Evolutionary conservation across 2,329 filamentous ascomycete genomes (phyloP), one percentile per base, ranked within the genome.

Genomic region (Cytospora piceicola): DNA sequence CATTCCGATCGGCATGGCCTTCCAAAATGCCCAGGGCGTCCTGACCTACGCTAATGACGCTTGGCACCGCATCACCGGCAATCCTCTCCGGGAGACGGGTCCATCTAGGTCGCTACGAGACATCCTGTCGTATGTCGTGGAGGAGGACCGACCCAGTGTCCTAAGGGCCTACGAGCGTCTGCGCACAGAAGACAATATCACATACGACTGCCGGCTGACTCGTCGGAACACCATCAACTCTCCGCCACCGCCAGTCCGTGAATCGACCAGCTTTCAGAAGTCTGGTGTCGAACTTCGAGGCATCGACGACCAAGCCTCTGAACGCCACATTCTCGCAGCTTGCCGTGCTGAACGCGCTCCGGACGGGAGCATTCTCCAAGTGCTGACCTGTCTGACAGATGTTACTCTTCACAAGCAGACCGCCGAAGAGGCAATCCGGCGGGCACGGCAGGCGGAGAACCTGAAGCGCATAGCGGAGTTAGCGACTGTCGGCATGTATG

Each of bases 1-100:
- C 60, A 88, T 90, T 2, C 90, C 90, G 0, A 87, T 91, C 1
- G 90, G 90, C 22, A 88, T 93, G 77, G 91, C 89, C 71, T 90
- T 93, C 66, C 86, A 88, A 14, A 85, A 90, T 71, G 80, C 82
- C 1, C 79, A 83, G 58, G 90, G 90, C 15, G 83, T 84, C 49
- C 85, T 93, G 65, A 86, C 83, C 0, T 92, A 90, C 73, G 90
- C 88, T 67, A 93, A 93, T 71, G 85, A 90, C 58, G 86, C 88
- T 11, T 93, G 82, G 79, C 80, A 83, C 70, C 78, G 80, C 49
- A 83, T 86, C 42, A 84, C 82, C 1, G 82, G 82, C 1, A 77
- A 79, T 56, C 73, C 79, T 30, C 69, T 71, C 27, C 46, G 74
- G 70, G 67, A 76, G 55, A 67, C 67, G 12, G 74, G 20, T 68